Conservation (phyloP, 805 yeast species). For the Saturnispora kantuleensis region DNA sequence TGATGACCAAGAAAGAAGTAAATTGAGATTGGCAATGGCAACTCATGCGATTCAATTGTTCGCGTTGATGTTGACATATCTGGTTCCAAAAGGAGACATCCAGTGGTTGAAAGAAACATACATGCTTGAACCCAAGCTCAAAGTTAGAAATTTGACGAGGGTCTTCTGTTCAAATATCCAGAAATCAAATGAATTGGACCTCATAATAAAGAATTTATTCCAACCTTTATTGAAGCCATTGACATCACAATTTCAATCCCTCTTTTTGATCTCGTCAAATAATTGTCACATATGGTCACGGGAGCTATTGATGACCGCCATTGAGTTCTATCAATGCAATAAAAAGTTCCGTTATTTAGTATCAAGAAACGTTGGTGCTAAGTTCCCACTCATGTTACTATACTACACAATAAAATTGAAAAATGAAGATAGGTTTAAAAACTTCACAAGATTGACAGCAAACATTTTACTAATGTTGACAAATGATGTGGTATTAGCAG, state of each 20-base stretch:
- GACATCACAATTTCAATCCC: conserved; percentile 11
- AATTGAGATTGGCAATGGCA: conserved; percentile 38
- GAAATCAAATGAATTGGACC: conserved; percentile 44
- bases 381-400: conserved; percentile 42
- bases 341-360: conserved; percentile 38
- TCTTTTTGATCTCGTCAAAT: conserved; percentile 18
- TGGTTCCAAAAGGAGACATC: conserved; percentile 41
- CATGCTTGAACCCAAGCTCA: conserved; percentile 13
- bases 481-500: conserved; percentile 26
- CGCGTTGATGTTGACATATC: conserved; percentile 50
- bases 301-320: conserved; percentile 53
- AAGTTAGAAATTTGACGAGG: conserved; percentile 35
- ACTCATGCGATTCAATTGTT: conserved; percentile 54
- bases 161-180: conserved; percentile 42
- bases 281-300: conserved; percentile 37
- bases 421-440: conserved; percentile 28
- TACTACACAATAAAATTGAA: conserved; percentile 48
- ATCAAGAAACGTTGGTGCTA: conserved; percentile 35
- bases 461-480: conserved; percentile 44
- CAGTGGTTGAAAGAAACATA: conserved; percentile 28
- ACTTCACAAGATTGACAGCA: conserved; percentile 40
- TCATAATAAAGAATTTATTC: conserved; percentile 39
- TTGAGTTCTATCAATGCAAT: conserved; percentile 76
- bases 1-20: conserved; percentile 23
- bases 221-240: conserved; percentile 40